Base-by-base conservation (phyloP, 2,329 filamentous ascomycete species). In the Calonectria hawksworthii region DNA sequence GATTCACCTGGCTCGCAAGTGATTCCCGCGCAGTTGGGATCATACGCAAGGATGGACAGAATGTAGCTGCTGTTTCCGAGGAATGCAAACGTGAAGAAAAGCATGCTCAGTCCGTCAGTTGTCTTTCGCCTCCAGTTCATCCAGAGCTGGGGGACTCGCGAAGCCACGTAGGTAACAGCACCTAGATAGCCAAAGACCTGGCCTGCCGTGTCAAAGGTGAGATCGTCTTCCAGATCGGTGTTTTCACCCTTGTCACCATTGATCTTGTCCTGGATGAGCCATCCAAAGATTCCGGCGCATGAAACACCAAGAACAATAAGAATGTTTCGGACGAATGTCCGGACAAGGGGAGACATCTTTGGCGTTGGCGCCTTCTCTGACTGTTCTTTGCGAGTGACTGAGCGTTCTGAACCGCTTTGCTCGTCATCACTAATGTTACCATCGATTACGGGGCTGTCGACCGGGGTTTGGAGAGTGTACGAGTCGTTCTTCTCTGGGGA, bases 31-130 rank as follows among this genome's bases (percentile, higher is more conserved):
- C 95, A 98, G 36, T 90, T 87, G 0, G 96, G 95, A 74, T 96
- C 95, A 82, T 96, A 99, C 1, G 96, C 96, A 77, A 99, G 90
- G 79, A 99, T 99, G 51, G 94, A 96, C 44, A 98, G 87, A 28
- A 98, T 96, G 82, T 98, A 99, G 0, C 96, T 98, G 77, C 98
- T 85, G 84, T 99, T 99, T 2, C 97, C 97, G 7, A 99, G 92
- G 83, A 96, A 99, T 5, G 97, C 97, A 84, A 99, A 99, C 23
- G 99, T 88, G 87, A 99, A 99, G 86, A 99, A 99, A 11, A 99
- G 90, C 86, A 98, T 93, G 78, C 94, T 96, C 26, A 99, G 93
- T 4, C 97, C 97, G 70, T 99, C 96, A 0, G 96, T 98, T 50
- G 94, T 96, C 86, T 98, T 98, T 76, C 97, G 94, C n/a, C 94